Evolutionary conservation across 176 grass and related monocot species (phyloP).

Genomic region (Bothriochloa decipiens): DNA sequence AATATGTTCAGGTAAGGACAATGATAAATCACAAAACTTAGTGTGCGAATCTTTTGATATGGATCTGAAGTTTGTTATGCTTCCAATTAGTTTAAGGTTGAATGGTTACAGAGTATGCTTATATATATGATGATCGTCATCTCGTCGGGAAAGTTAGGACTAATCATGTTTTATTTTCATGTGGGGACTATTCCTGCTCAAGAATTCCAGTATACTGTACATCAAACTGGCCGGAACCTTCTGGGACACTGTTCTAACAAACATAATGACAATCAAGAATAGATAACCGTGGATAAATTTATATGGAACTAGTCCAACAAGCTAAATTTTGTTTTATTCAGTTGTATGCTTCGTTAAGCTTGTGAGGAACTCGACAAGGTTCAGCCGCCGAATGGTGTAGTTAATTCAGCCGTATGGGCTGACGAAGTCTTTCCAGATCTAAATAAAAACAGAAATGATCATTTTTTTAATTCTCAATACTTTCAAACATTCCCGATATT

Average conservation of each 20-base stretch:
- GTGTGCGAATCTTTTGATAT: neutral
- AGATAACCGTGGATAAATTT: too few species aligned
- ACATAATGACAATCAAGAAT: too few species aligned
- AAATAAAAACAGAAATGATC: neutral
- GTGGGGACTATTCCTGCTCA: too few species aligned
- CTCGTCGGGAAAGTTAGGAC: neutral
- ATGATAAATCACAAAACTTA: neutral
- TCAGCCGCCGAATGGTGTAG: slow-evolving; percentile 5
- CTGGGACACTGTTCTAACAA: too few species aligned
- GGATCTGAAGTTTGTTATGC: neutral
- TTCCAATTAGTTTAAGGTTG: neutral
- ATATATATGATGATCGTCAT: neutral
- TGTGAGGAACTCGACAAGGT: slow-evolving; percentile 5
- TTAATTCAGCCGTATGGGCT: neutral
- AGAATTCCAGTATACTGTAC: too few species aligned
- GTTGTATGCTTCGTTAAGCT: neutral
- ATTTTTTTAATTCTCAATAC: neutral
- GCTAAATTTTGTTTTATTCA: neutral
- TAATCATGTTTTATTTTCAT: neutral
- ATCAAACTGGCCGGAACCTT: too few species aligned
- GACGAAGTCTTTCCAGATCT: neutral
- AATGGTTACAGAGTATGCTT: neutral
- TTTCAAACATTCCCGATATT: neutral
- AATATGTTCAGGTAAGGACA: slow-evolving; percentile 1
- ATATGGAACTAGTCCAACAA: too few species aligned